These are phyloP conservation scores for Daldinia eschscholtzii DNA, from an alignment of 2,329 filamentous ascomycete species.

Conservation along the genomic window DNA sequence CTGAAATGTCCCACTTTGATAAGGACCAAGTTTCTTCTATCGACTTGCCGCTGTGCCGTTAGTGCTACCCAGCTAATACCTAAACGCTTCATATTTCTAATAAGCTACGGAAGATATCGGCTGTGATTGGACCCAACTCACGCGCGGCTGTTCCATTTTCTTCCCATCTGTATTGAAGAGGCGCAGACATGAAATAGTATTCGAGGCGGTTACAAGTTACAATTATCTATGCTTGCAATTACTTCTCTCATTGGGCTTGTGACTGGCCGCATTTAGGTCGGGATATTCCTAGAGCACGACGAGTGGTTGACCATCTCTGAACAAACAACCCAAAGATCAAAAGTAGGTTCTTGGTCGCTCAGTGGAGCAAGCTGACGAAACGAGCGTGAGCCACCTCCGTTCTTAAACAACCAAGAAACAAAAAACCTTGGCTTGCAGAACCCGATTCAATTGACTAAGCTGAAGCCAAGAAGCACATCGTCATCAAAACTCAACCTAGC, in stretches of 20 bases:
- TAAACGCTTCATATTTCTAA: conserved; percentile 34
- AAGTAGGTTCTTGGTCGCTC: conserved; percentile 6
- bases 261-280: conserved; percentile 8
- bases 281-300: conserved; percentile 4
- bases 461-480: conserved; percentile 22
- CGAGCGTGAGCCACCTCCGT: conserved; percentile 17
- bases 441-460: conserved; percentile 33
- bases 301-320: background rate
- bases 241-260: conserved; percentile 12
- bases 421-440: conserved; percentile 30
- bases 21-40: conserved; percentile 19
- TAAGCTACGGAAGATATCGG: conserved; percentile 9
- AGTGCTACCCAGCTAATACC: background rate
- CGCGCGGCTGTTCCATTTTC: conserved; percentile 40
- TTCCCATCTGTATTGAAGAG: conserved; percentile 2
- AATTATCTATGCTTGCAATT: conserved; percentile 1
- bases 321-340: background rate
- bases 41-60: conserved; percentile 16
- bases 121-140: conserved; percentile 42
- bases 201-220: conserved; percentile 3
- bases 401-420: conserved; percentile 24
- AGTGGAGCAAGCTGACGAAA: conserved; percentile 32
- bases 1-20: conserved; percentile 31
- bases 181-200: conserved; percentile 6
- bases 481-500: conserved; percentile 24